These are phyloP conservation scores for Tricholoma flavovirens DNA, from an alignment of 768 basidiomycete species.

Conservation along the genomic window DNA sequence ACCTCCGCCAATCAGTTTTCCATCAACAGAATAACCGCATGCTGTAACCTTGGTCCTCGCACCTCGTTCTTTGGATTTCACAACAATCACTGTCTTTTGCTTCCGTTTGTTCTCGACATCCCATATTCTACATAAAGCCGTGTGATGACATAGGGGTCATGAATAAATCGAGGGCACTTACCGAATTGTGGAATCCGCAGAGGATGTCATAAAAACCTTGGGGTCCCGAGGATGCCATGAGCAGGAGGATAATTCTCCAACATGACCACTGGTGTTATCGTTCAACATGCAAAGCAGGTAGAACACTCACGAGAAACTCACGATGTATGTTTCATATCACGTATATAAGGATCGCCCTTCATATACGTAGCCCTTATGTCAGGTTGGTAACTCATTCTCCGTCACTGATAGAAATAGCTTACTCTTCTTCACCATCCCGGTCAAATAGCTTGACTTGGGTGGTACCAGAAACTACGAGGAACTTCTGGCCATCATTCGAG, in stretches of 20 bases:
- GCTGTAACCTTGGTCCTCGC: conserved; percentile 86
- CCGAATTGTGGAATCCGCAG: conserved; percentile 95
- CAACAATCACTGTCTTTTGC: conserved; percentile 93
- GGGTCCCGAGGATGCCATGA: conserved; percentile 90
- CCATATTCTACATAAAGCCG: conserved; percentile 69
- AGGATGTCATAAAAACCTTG: conserved; percentile 83
- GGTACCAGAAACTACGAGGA: conserved; percentile 86
- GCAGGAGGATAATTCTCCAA: conserved; percentile 84
- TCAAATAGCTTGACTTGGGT: conserved; percentile 85
- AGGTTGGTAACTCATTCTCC: conserved; percentile 38
- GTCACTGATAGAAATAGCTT: conserved; percentile 28
- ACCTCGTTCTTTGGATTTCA: conserved; percentile 93
- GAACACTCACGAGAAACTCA: conserved; percentile 34
- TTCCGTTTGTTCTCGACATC: conserved; percentile 88
- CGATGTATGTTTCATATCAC: conserved; percentile 99
- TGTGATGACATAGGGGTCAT: conserved; percentile 2
- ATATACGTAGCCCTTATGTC: conserved; percentile 66
- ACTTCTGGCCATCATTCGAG: conserved; percentile 79
- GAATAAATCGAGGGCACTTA: conserved; percentile 25
- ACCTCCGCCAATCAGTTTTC: conserved; percentile 88
- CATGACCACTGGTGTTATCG: conserved; percentile 69
- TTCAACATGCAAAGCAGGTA: conserved; percentile 4
- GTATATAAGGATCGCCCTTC: conserved; percentile 97
- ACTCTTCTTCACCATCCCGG: conserved; percentile 92
- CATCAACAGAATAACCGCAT: conserved; percentile 87